Conservation (phyloP, 352 stramenopile genomes). For the Phytophthora pisi region DNA sequence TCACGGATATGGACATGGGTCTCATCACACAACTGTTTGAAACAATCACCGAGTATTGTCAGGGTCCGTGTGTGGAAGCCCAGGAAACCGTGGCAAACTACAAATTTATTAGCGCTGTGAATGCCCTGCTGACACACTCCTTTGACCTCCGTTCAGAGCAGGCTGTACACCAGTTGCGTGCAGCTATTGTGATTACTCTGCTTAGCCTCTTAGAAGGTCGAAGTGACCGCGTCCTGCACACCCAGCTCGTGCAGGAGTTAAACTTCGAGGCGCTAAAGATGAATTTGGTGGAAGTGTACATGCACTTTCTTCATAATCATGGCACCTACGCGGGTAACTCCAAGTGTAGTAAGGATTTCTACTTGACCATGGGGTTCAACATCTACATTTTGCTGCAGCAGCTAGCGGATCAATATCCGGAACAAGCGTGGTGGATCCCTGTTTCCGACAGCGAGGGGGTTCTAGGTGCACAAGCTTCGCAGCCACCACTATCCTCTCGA, state of each 20-base stretch:
- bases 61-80: slow-evolving; percentile 72
- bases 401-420: slow-evolving; percentile 53
- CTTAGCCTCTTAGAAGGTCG: slow-evolving; percentile 71
- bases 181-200: slow-evolving; percentile 64
- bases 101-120: slow-evolving; percentile 78
- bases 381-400: slow-evolving; percentile 79
- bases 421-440: slow-evolving; percentile 54
- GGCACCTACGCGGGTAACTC: slow-evolving; percentile 61
- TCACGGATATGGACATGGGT: slow-evolving; percentile 55
- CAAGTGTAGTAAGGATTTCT: slow-evolving; percentile 67
- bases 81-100: slow-evolving; percentile 78
- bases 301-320: slow-evolving; percentile 46
- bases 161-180: slow-evolving; percentile 42
- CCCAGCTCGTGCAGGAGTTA: slow-evolving; percentile 72
- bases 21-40: slow-evolving; percentile 78
- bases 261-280: slow-evolving; percentile 73
- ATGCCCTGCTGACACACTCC: slow-evolving; percentile 65
- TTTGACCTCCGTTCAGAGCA: slow-evolving; percentile 43
- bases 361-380: slow-evolving; percentile 79
- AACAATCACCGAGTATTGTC: slow-evolving; percentile 81
- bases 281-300: slow-evolving; percentile 67
- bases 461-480: slow-evolving; percentile 1
- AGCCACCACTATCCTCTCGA: slow-evolving; percentile 2
- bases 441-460: slow-evolving; percentile 14
- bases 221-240: slow-evolving; percentile 59